phyloP scores from a whole-genome alignment of 2,329 filamentous ascomycete genomes.

The Fusarium marasasianum region DNA sequence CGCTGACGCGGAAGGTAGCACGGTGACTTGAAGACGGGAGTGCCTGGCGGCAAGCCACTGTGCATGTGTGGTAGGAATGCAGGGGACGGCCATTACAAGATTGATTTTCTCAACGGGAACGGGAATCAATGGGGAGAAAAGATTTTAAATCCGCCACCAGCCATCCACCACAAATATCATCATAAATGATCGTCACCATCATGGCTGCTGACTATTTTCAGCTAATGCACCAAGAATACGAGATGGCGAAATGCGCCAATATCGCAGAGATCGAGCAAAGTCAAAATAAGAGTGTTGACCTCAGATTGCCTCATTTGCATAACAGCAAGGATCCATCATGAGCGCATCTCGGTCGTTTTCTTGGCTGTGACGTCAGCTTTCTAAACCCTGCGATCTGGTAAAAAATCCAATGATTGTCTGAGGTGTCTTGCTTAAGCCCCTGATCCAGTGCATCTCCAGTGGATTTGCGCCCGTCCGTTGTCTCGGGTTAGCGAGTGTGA shows the following conservation, averaged over 20 bases:
- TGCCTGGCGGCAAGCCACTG: constrained; percentile 29
- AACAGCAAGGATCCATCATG: constrained; percentile 2
- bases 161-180: not conserved
- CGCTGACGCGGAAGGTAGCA: constrained; percentile 13
- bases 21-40: constrained; percentile 15
- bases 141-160: constrained; percentile 4
- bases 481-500: constrained; percentile 21
- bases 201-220: not conserved
- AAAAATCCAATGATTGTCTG: not conserved
- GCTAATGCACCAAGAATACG: constrained; percentile 8
- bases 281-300: not conserved
- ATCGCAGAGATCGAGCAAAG: constrained; percentile 8
- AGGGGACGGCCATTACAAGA: constrained; percentile 21
- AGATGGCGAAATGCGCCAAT: constrained; percentile 9
- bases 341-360: constrained; percentile 19
- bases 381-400: constrained; percentile 1
- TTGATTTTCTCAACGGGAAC: constrained; percentile 1
- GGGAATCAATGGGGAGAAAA: constrained; percentile 6
- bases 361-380: constrained; percentile 37
- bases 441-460: not conserved
- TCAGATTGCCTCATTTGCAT: constrained; percentile 18
- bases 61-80: constrained; percentile 30
- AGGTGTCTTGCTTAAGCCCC: constrained; percentile 3
- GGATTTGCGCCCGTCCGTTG: constrained; percentile 24
- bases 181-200: constrained; percentile 2